Conservation (phyloP, 2,329 filamentous ascomycete genomes). For the Fonsecaea erecta region DNA sequence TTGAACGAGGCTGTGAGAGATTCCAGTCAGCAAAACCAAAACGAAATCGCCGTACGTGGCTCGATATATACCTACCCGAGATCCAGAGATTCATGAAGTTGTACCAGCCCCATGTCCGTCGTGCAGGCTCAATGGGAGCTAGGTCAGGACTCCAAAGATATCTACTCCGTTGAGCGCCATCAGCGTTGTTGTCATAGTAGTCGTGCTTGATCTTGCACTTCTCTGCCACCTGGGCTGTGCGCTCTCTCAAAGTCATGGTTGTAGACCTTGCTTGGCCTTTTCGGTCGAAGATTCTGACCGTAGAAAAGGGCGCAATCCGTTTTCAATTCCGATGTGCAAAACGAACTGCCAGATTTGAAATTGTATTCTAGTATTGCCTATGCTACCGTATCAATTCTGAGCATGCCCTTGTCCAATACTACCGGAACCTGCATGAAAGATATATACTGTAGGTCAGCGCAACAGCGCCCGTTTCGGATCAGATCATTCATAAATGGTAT, state of each 20-base stretch:
- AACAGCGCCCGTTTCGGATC: neutral
- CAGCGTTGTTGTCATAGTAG: neutral
- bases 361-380: neutral
- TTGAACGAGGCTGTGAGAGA: conserved; percentile 40
- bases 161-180: neutral
- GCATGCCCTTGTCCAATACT: neutral
- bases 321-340: neutral
- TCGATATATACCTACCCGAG: conserved; percentile 8
- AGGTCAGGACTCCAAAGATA: conserved; percentile 41
- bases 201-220: conserved; percentile 17
- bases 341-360: neutral
- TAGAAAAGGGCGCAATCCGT: neutral
- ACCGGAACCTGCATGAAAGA: neutral
- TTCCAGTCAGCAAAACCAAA: neutral
- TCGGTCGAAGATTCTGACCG: neutral
- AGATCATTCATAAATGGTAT: neutral
- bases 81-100: conserved; percentile 62
- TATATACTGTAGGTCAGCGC: neutral
- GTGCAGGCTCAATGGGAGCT: conserved; percentile 70
- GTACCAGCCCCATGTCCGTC: conserved; percentile 82
- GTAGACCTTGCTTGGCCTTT: neutral
- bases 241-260: conserved; percentile 7
- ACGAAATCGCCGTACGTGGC: neutral
- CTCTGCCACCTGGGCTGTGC: conserved; percentile 3
- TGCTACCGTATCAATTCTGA: neutral